Percentiles rank a stretch among this genome's conserved stretches.
Evolutionary conservation across 257 asterid species (phyloP).

Genomic region (Nicotiana knightiana): DNA sequence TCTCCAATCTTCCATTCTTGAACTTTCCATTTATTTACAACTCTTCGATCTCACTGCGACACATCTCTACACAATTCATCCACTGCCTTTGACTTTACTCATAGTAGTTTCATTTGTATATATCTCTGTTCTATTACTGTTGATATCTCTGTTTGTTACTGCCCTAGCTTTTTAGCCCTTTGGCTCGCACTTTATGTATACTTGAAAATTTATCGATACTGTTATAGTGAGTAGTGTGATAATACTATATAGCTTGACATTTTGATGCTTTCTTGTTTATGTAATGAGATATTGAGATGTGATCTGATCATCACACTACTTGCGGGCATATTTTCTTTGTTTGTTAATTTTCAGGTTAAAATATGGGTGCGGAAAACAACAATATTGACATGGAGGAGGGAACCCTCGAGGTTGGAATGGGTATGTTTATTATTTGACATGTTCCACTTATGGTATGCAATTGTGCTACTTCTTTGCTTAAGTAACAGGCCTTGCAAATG

Average conservation of each 20-base stretch:
- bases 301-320: neutral
- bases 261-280: neutral
- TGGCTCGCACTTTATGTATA: too few species aligned
- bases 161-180: neutral
- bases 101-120: neutral
- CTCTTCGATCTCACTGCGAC: neutral
- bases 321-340: too few species aligned
- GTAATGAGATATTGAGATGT: neutral
- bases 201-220: too few species aligned
- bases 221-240: too few species aligned
- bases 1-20: neutral
- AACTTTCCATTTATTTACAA: neutral
- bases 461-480: neutral
- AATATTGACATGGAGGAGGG: constrained; percentile 23
- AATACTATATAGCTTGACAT: neutral
- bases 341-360: constrained; percentile 6
- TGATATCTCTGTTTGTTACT: neutral
- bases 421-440: neutral
- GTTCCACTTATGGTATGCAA: neutral
- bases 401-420: constrained; percentile 26
- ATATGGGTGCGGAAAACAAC: constrained; percentile 13
- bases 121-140: neutral
- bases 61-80: neutral
- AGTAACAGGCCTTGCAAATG: neutral
- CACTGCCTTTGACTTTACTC: neutral